Evolutionary conservation across 23 red algal genomes (phyloP).

Genomic region (Gracilaria caudata): DNA sequence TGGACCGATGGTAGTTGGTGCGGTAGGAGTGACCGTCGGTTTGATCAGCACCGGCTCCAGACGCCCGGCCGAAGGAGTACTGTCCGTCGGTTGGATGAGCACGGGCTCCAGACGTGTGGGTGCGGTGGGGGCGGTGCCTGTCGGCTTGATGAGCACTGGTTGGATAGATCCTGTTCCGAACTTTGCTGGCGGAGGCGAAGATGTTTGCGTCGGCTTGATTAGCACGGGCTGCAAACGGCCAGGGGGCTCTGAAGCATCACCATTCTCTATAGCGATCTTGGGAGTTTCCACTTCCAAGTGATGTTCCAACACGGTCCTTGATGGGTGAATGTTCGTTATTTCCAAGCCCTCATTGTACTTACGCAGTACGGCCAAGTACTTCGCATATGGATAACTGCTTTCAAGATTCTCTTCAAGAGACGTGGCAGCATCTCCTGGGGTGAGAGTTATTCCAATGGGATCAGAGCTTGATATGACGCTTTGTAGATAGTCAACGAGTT

Average conservation of each 20-base stretch:
- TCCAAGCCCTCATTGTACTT: not conserved
- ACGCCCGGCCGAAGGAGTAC: not conserved
- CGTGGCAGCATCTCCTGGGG: not conserved
- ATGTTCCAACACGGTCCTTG: not conserved
- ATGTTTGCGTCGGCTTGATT: not conserved
- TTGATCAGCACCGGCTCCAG: not conserved
- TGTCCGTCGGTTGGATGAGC: not conserved
- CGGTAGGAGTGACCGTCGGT: not conserved
- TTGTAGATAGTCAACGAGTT: not conserved
- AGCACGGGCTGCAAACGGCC: not conserved
- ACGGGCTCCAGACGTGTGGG: not conserved
- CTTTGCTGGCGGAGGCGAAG: not conserved
- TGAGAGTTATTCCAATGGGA: not conserved
- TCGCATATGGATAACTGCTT: conserved; percentile 7
- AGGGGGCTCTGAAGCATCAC: not conserved
- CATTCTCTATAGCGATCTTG: not conserved
- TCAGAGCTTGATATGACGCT: not conserved
- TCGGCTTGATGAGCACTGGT: not conserved
- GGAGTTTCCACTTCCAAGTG: not conserved
- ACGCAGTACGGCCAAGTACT: not conserved
- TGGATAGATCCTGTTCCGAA: not conserved
- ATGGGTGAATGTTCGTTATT: not conserved
- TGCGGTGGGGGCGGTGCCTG: not conserved
- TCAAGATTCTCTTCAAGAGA: not conserved
- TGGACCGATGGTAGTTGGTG: not conserved